A percentile compares a stretch with the other conserved stretches of the same genome.
Conservation (phyloP, 331 rosid genomes). For the Quercus tomentella region DNA sequence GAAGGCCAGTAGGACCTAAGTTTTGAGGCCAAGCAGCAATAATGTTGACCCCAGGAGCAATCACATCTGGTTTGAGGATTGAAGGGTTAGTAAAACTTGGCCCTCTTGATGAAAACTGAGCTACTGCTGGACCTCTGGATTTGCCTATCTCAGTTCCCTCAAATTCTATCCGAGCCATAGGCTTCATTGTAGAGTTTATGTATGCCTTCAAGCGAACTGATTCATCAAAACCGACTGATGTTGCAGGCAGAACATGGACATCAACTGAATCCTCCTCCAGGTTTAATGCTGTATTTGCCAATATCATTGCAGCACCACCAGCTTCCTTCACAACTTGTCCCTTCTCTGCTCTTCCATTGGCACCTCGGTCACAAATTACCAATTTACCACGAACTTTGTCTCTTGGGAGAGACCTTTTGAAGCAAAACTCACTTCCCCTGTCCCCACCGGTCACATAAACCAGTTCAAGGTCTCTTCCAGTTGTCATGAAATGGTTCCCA, state of each 20-base stretch:
- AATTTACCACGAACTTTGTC: conserved; percentile 67
- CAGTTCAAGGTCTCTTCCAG: conserved; percentile 50
- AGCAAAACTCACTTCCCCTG: conserved; percentile 65
- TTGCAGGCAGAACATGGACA: conserved; percentile 93
- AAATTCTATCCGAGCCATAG: conserved; percentile 65
- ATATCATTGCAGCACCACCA: conserved; percentile 87
- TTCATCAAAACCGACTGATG: conserved; percentile 76
- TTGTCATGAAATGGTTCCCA: conserved; percentile 23
- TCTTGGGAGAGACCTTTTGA: conserved; percentile 71
- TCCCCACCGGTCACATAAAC: conserved; percentile 53
- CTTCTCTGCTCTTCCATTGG: conserved; percentile 86
- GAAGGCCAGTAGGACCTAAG: conserved; percentile 82
- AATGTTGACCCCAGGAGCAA: conserved; percentile 96
- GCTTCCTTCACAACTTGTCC: conserved; percentile 89
- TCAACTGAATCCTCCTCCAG: conserved; percentile 88
- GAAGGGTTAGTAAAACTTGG: conserved; percentile 82
- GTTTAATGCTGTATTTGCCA: conserved; percentile 72
- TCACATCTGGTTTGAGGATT: conserved; percentile 87
- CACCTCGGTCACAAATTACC: conserved; percentile 87
- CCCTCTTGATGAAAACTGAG: conserved; percentile 84
- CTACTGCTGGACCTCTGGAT: conserved; percentile 77
- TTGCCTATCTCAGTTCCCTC: conserved; percentile 75
- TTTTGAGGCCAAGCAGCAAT: conserved; percentile 99
- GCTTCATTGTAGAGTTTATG: conserved; percentile 60
- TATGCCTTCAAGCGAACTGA: conserved; percentile 56